A percentile compares a stretch with the other conserved stretches of the same genome.
Conservation (phyloP, 2,329 filamentous ascomycete species). For the Alternaria metachromatica region DNA sequence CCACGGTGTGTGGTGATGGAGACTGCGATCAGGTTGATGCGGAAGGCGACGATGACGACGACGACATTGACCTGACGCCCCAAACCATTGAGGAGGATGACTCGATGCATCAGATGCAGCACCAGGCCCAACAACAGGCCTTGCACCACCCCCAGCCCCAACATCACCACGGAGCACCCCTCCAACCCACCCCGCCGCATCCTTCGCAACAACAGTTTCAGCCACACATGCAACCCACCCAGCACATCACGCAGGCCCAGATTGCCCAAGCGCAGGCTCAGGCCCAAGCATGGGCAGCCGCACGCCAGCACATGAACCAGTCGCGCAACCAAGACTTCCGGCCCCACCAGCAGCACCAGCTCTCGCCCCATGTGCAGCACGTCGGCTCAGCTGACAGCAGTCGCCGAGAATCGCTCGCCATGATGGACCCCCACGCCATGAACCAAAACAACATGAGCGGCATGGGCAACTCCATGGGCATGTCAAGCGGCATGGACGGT, state of each 20-base stretch:
- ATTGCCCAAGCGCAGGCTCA: slow-evolving; percentile 34
- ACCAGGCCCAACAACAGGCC: slow-evolving; percentile 10
- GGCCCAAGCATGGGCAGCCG: slow-evolving; percentile 40
- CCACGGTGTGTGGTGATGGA: slow-evolving; percentile 37
- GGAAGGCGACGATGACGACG: slow-evolving; percentile 47
- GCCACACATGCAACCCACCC: slow-evolving; percentile 34
- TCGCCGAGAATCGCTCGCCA: slow-evolving; percentile 37
- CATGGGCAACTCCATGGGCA: slow-evolving; percentile 23
- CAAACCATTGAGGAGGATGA: slow-evolving; percentile 35
- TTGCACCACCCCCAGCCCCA: slow-evolving; percentile 18
- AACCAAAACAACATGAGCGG: slow-evolving; percentile 19
- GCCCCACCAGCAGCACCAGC: slow-evolving; percentile 38
- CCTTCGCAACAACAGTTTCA: slow-evolving; percentile 33
- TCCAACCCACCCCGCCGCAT: slow-evolving; percentile 42
- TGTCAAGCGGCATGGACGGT: slow-evolving; percentile 42
- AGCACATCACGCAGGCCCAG: slow-evolving; percentile 40
- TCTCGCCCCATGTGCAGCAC: slow-evolving; percentile 33
- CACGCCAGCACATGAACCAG: slow-evolving; percentile 48
- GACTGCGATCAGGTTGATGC: slow-evolving; percentile 42
- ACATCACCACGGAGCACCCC: slow-evolving; percentile 30
- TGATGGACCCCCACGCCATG: slow-evolving; percentile 41
- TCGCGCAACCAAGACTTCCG: slow-evolving; percentile 43
- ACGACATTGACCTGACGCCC: slow-evolving; percentile 39
- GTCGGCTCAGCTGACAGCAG: slow-evolving; percentile 42
- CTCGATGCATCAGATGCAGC: slow-evolving; percentile 25